Evolutionary conservation across 805 yeast genomes (phyloP), one percentile per base, ranked within the genome.

Genomic region (Saturnispora quitensis): DNA sequence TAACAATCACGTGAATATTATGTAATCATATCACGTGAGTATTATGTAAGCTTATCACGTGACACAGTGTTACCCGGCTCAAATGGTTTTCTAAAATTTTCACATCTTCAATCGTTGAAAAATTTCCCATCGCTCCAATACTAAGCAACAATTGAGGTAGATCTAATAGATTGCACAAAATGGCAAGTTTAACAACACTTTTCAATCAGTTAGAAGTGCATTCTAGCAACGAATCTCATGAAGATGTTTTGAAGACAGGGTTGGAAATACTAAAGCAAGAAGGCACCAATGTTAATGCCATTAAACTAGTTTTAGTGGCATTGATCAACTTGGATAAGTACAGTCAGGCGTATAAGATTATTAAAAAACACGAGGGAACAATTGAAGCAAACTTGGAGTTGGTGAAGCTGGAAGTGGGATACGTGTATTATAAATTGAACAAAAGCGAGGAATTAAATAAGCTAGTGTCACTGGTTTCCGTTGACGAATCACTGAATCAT

Each of bases 251-350:
- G 36, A 66, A 60, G n/a, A 45, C 58, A 6, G 70, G 70, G 1
- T 55, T 58, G 44, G 54, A 56, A 25, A 61, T 62, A 31, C 61
- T 73, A 43, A 55, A 58, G 20, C 56, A 55, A 40, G 60, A 65
- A 36, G 60, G 67, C 3, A 46, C 59, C 9, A 68, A 68, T 50
- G 43, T 55, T 13, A 53, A 54, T 2, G 72, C 75, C 4, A 57
- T 65, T 42, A 66, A 60, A 44, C 65, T 70, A 36, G 77, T 81
- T 60, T 62, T 82, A 35, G 77, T 79, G 12, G 78, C 88, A 4
- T 69, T 81, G 61, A 80, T 81, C 62, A 79, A 80, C 58, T 65
- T 77, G 52, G 89, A 84, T 62, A 70, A 71, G 55, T 83, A 78
- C 64, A 63, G 62, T 40, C 67, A 69, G 47, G 88, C 86, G 0